A percentile compares a stretch with the other conserved stretches of the same genome.
phyloP scores from a whole-genome alignment of 1,284 basidiomycete genomes.

The Inonotus obliquus region DNA sequence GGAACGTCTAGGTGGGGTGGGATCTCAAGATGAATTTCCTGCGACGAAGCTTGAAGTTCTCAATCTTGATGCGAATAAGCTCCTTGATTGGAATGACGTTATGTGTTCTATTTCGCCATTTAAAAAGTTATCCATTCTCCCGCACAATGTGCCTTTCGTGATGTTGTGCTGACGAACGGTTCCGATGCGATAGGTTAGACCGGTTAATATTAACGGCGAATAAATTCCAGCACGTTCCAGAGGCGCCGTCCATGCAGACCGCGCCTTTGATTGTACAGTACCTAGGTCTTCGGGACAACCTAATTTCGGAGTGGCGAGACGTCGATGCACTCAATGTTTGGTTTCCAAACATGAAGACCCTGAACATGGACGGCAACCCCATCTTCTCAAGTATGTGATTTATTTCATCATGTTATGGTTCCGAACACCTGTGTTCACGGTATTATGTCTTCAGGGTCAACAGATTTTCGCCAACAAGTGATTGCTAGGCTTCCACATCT shows the following conservation, averaged over 20 bases:
- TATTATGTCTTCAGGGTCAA: slow-evolving; percentile 21
- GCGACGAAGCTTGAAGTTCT: slow-evolving; percentile 43
- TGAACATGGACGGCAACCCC: slow-evolving; percentile 60
- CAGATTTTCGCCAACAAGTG: slow-evolving; percentile 57
- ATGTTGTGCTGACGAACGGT: slow-evolving; percentile 19
- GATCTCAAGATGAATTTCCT: slow-evolving; percentile 16
- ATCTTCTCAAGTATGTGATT: slow-evolving; percentile 45
- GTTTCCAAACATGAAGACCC: slow-evolving; percentile 56
- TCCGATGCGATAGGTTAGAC: slow-evolving; percentile 40
- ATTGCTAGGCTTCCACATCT: slow-evolving; percentile 73
- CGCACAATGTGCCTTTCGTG: slow-evolving; percentile 10
- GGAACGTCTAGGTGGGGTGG: slow-evolving; percentile 30
- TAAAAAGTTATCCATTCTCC: slow-evolving; percentile 39
- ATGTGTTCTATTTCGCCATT: slow-evolving; percentile 44
- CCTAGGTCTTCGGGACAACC: slow-evolving; percentile 64
- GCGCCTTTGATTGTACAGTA: slow-evolving; percentile 40
- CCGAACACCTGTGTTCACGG: slow-evolving; percentile 12
- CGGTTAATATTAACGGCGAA: slow-evolving; percentile 72
- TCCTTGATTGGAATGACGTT: slow-evolving; percentile 56
- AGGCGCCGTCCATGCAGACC: slow-evolving; percentile 27
- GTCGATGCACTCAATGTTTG: slow-evolving; percentile 68
- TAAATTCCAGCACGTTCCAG: slow-evolving; percentile 45
- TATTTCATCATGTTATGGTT: slow-evolving; percentile 12
- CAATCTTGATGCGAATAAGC: slow-evolving; percentile 73
- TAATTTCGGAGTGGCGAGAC: slow-evolving; percentile 56